phyloP scores from a whole-genome alignment of 768 basidiomycete genomes.

The Leccinum disarticulatum region DNA sequence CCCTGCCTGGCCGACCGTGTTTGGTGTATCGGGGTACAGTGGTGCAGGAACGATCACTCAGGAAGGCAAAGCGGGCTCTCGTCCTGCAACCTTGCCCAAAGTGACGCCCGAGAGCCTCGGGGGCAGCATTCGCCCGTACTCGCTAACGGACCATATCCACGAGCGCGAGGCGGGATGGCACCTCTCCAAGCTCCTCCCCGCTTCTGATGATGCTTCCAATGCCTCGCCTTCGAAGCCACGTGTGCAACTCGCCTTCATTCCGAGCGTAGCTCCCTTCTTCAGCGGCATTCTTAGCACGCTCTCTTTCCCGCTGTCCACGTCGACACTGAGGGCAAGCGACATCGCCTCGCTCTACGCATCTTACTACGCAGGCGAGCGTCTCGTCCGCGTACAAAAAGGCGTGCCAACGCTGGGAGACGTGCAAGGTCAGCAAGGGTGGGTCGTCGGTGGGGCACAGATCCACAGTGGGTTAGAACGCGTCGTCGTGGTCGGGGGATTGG shows the following conservation, averaged over 20 bases:
- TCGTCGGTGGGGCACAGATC: conserved; percentile 91
- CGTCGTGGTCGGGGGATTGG: conserved; percentile 93
- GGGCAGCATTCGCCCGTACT: conserved; percentile 79
- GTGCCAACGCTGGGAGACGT: conserved; percentile 77
- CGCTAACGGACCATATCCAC: conserved; percentile 97
- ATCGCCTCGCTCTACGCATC: conserved; percentile 72
- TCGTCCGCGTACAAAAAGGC: conserved; percentile 65
- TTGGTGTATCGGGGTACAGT: conserved; percentile 92
- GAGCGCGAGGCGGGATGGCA: conserved; percentile 93
- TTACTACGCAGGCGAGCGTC: conserved; percentile 71
- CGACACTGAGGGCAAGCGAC: conserved; percentile 65
- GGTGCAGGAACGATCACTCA: conserved; percentile 88
- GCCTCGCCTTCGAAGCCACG: conserved; percentile 8
- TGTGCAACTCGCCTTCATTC: conserved; percentile 79
- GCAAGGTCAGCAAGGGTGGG: conserved; percentile 84
- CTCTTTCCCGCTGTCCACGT: conserved; percentile 71
- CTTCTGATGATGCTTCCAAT: not conserved
- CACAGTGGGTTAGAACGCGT: conserved; percentile 86
- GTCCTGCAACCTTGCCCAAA: conserved; percentile 77
- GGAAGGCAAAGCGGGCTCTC: conserved; percentile 56
- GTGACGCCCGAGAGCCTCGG: conserved; percentile 72
- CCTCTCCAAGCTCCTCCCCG: conserved; percentile 59
- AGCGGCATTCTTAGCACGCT: conserved; percentile 90
- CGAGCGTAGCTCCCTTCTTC: conserved; percentile 91
- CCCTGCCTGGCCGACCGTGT: conserved; percentile 73